Base-by-base conservation (phyloP, 208 protist species). In the Histomonas meleagridis region DNA sequence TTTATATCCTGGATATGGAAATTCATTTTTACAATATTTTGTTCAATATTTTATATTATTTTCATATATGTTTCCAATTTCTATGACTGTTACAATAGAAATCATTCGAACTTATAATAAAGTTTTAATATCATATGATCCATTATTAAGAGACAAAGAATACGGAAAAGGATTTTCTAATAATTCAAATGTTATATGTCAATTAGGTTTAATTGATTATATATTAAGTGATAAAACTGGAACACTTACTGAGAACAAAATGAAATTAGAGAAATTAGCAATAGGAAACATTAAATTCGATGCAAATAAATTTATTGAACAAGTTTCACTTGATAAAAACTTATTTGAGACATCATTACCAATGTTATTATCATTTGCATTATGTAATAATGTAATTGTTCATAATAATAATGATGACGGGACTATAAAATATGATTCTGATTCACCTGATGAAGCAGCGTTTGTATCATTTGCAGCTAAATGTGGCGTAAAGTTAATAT, bases 171-270 rank as follows among this genome's bases (percentile, higher is more conserved):
- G 16, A 32, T 18, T 26, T 51, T 9, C 70, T 32, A 10, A 21
- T 16, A 81, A 81, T 43, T 81, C 70, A 3, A 81, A 81, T 43
- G n/a, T 81, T 4, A 32, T 81, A 9, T 28, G 26, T 51, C n/a
- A 91, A 3, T 23, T 91, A 9, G 46, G 43, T n/a, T 18, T 43
- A 21, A 48, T 91, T 7, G 21, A 40, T 48, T 48, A 62, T 62
- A 35, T 91, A 32, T 40, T 91, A 28, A 62, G 35, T 10, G 79
- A 90, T 62, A 91, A 91, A 91, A 91, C 86, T 32, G 86, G 86
- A 49, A 91, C 79, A 65, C 35, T 91, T 5, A 91, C 79, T 28
- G 79, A 91, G 38, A 91, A 91, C 53, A 60, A 65, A 65, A 65
- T 91, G 79, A 32, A 91, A 26, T 26, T 91, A 23, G 18, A 40